Evolutionary conservation across 1,284 basidiomycete genomes (phyloP), one percentile per base, ranked within the genome.

Genomic region (Trametes sp.): DNA sequence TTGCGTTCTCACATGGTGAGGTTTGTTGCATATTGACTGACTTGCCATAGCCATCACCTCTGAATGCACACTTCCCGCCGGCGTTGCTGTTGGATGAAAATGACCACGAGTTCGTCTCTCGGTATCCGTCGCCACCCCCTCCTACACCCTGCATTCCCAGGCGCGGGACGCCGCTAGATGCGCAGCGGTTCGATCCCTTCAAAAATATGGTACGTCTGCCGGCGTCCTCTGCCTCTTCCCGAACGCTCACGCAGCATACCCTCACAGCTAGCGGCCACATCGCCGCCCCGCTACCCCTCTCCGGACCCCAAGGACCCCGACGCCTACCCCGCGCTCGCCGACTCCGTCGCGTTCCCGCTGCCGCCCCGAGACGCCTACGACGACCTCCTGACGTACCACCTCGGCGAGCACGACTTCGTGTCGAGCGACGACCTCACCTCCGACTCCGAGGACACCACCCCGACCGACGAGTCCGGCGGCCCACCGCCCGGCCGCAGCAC

Each of bases 111-210:
- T 59, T 42, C 35, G 41, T 24, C 24, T 49, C 26, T n/a, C 46
- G 46, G 9, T 52, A 56, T 14, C 60, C 64, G 3, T 62, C 54
- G 6, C 60, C 61, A 7, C 63, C 66, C 0, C 62, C 66, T 1
- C 52, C 58, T 2, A 61, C 60, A 1, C 59, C 65, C 2, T 52
- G 44, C 24, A 24, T 29, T 16, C 28, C 28, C 28, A 51, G 56
- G 36, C 38, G 49, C 24, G 31, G 50, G 28, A 54, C 46, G 26
- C 55, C 61, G 19, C 48, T 46, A 24, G 63, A 67, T 8, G 54
- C 55, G 6, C 57, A 64, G 49, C 60, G 62, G n/a, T 55, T 49
- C 7, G 55, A 62, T 29, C 57, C 57, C 8, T 54, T 45, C 45
- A 52, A 38, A 24, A 31, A 28, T 7, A 62, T 51, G 64, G 64